These are phyloP conservation scores for Ormosia emarginata DNA, from an alignment of 306 rosid species.

Conservation along the genomic window DNA sequence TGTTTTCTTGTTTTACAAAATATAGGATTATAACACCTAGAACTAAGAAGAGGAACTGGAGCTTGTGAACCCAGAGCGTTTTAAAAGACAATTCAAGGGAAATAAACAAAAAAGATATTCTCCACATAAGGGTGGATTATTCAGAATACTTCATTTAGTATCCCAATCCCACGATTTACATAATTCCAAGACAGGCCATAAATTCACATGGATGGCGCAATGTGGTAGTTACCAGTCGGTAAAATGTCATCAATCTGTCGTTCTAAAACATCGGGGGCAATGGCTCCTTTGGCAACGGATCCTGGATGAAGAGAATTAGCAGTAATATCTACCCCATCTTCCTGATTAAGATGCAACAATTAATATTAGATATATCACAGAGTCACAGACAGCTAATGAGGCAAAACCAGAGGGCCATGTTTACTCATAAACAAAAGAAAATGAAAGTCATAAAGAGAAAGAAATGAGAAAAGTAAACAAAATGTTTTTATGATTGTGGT, in stretches of 20 bases:
- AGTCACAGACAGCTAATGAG: not conserved
- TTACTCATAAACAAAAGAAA: not conserved
- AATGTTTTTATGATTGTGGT: not conserved
- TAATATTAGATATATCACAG: slow-evolving; percentile 3
- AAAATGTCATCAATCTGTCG: slow-evolving; percentile 5
- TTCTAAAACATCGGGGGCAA: slow-evolving; percentile 49
- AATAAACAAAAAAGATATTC: not conserved
- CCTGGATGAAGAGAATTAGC: slow-evolving; percentile 97
- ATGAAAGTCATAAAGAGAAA: not conserved
- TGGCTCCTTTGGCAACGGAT: slow-evolving; percentile 16
- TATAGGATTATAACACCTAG: not conserved
- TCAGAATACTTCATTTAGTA: not conserved
- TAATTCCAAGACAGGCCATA: not conserved
- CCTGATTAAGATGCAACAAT: slow-evolving; percentile 49
- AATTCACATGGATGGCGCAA: not conserved
- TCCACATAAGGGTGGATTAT: not conserved
- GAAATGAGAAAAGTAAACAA: not conserved
- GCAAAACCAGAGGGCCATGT: not conserved
- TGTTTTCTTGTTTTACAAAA: not conserved
- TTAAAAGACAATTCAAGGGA: not conserved
- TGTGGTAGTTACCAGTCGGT: slow-evolving; percentile 36
- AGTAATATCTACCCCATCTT: slow-evolving; percentile 51
- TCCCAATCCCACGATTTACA: not conserved
- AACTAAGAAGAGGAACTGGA: not conserved
- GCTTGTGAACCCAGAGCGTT: not conserved